These are phyloP conservation scores for Erodium chrysanthum DNA, from an alignment of 441 rosid genomes.

Conservation along the genomic window DNA sequence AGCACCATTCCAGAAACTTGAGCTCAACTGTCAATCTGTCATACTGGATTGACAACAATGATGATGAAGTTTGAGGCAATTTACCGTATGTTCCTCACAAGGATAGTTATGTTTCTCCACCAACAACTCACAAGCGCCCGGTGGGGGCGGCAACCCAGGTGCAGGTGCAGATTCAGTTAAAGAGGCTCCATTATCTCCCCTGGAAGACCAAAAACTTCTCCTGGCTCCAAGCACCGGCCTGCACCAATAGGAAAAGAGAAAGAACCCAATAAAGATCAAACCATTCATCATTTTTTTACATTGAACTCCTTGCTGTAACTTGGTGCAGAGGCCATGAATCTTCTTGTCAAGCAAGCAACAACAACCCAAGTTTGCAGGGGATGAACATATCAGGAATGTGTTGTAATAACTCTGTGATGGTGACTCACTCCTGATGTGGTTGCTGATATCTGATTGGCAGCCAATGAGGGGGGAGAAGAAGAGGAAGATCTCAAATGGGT, in stretches of 20 bases:
- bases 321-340: slow-evolving; percentile 3
- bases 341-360: slow-evolving; percentile 1
- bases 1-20: background rate
- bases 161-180: background rate
- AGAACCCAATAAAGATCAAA: background rate
- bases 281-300: background rate
- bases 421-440: background rate
- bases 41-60: background rate
- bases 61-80: background rate
- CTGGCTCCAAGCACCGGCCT: background rate
- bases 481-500: background rate
- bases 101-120: slow-evolving; percentile 4
- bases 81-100: slow-evolving; percentile 8
- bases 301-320: background rate
- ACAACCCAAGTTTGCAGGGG: background rate
- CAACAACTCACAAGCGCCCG: background rate
- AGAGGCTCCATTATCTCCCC: background rate
- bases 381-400: background rate
- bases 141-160: background rate
- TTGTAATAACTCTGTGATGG: background rate
- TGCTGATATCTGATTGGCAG: slow-evolving; percentile 1
- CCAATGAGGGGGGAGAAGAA: background rate
- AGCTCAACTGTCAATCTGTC: background rate
- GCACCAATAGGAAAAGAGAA: background rate
- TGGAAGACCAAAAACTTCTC: background rate